A percentile compares a stretch with the other conserved stretches of the same genome.
phyloP scores from a whole-genome alignment of 345 rosid species.

The Populus tremula region DNA sequence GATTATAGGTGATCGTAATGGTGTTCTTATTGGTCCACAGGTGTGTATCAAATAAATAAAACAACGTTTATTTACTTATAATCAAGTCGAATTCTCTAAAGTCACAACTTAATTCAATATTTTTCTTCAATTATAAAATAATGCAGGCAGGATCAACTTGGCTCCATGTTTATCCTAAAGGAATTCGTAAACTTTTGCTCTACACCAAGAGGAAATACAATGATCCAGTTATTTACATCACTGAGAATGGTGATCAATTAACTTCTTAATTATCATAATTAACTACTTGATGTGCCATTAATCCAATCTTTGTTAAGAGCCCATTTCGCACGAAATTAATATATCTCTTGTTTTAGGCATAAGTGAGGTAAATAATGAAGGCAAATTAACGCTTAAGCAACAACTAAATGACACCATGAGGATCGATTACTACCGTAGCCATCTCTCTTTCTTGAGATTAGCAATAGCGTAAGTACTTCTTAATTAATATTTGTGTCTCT shows the following conservation, averaged over 20 bases:
- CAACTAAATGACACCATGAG: slow-evolving; percentile 36
- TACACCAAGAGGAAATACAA: slow-evolving; percentile 10
- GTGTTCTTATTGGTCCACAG: slow-evolving; percentile 20
- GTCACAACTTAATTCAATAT: neutral
- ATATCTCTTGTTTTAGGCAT: slow-evolving; percentile 25
- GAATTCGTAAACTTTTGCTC: slow-evolving; percentile 9
- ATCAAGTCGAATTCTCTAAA: too few relatives aligned
- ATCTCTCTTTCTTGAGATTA: slow-evolving; percentile 27
- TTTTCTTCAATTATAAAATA: neutral
- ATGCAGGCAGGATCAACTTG: neutral
- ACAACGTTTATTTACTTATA: neutral
- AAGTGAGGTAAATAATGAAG: slow-evolving; percentile 27
- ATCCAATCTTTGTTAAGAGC: neutral
- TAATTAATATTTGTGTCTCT: too few relatives aligned
- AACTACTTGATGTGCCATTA: neutral
- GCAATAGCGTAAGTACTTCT: slow-evolving; percentile 34
- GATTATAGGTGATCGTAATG: slow-evolving; percentile 12
- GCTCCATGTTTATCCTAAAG: slow-evolving; percentile 12
- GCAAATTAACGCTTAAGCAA: slow-evolving; percentile 24
- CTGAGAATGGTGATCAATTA: slow-evolving; percentile 12
- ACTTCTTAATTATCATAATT: neutral
- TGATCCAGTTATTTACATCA: slow-evolving; percentile 18
- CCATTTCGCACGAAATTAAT: neutral
- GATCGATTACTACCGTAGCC: slow-evolving; percentile 29
- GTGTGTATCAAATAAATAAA: neutral